These are phyloP conservation scores for Shiraia bambusicola DNA, from an alignment of 2,329 filamentous ascomycete species.

Conservation along the genomic window DNA sequence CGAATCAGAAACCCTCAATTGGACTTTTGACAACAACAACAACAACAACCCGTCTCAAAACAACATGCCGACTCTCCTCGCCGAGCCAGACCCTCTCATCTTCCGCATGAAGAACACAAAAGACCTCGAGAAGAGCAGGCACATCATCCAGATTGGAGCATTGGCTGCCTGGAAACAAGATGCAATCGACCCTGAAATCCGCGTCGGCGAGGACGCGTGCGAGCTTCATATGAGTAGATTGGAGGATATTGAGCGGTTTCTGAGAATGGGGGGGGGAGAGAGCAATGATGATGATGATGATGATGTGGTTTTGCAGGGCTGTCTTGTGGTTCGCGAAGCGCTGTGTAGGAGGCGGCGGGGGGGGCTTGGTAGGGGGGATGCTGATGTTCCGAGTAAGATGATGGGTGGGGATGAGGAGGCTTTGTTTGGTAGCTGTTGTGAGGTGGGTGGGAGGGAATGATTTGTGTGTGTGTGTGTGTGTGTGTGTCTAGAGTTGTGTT, in stretches of 20 bases:
- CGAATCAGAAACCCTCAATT: no score
- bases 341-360: not conserved
- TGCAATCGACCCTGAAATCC: conserved; percentile 5
- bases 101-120: conserved; percentile 24
- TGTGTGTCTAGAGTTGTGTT: no score
- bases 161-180: conserved; percentile 21
- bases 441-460: conserved; percentile 9
- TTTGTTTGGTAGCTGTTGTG: conserved; percentile 2
- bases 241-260: conserved; percentile 19
- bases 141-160: conserved; percentile 36
- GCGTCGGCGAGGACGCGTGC: not conserved
- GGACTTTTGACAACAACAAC: no score
- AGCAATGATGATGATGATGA: conserved; percentile 4
- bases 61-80: not conserved
- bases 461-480: no score
- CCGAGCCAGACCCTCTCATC: conserved; percentile 5
- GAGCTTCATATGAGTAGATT: conserved; percentile 15
- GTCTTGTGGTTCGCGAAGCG: conserved; percentile 19
- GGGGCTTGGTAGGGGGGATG: not conserved
- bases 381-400: conserved; percentile 7
- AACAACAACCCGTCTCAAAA: no score
- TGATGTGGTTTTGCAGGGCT: conserved; percentile 22
- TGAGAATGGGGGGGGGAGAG: no score
- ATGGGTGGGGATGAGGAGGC: not conserved
- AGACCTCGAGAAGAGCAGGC: conserved; percentile 19